Base-by-base conservation (phyloP, 129 eudicot species). In the sunflower (Helianthus annuus) region DNA sequence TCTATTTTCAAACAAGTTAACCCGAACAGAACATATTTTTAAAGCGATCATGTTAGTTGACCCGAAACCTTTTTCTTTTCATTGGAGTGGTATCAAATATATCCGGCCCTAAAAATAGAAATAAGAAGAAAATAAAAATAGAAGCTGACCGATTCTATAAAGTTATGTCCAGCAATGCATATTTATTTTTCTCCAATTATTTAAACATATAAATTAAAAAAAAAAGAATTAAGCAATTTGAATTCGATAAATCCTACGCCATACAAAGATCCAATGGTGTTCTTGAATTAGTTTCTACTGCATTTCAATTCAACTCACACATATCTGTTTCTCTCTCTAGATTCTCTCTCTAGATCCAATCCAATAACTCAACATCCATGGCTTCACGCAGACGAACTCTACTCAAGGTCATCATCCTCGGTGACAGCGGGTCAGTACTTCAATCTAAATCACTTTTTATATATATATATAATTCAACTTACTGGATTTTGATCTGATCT, bases 341-440 rank as follows among this genome's bases (percentile, higher is more conserved):
- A 59, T 27, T 58, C 64, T 58, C 16, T 60, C 16, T 32, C 14
- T 32, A 32, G 42, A 59, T 59, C 65, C 17, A 69, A 72, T 75
- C 64, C 57, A 42, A 42, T 42, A 42, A 42, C 46, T 7, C 10
- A 32, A 34, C 36, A 22, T 80, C 64, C 83, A 89, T 89, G 96
- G 83, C 96, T 57, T 89, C 96, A 14, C 83, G 96, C 59, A 80
- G 96, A 76, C 78, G 96, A 78, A 88, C 96, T 34, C 96, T 89
- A 76, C 87, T 89, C 71, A 86, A 91, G 78, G 93, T 92, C 83
- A 92, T 92, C 76, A 92, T 92, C 78, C 98, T 92, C 73, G 98
- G 98, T 29, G 98, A 92, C 78, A 92, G 98, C 88, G 96, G 98
- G 98, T 92, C 49, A 61, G 85, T 75, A 8, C 0, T 9, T 56